Conservation (phyloP, 495 filamentous ascomycete species). For the Hypoxylon perforatum region DNA sequence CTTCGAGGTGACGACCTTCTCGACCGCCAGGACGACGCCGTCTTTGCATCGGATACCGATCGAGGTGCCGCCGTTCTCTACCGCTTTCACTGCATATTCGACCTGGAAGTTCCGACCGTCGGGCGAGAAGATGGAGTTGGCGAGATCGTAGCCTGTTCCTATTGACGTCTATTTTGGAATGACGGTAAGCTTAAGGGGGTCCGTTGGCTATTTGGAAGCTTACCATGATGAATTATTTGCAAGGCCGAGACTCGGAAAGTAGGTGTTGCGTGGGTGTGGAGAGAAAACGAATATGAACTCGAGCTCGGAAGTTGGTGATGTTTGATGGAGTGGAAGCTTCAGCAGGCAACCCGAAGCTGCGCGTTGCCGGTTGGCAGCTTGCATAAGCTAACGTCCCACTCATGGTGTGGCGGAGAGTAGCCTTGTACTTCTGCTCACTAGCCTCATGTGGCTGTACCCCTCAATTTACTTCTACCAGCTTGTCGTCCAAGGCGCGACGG, state of each 20-base stretch:
- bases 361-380: slow-evolving; percentile 47
- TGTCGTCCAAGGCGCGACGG: too few relatives aligned
- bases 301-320: slow-evolving; percentile 41
- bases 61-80: slow-evolving; percentile 97
- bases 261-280: slow-evolving; percentile 3
- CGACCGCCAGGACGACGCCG: slow-evolving; percentile 93
- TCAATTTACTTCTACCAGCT: too few relatives aligned
- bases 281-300: slow-evolving; percentile 9
- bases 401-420: background rate
- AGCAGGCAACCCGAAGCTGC: slow-evolving; percentile 60
- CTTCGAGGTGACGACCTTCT: slow-evolving; percentile 96
- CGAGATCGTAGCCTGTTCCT: slow-evolving; percentile 98
- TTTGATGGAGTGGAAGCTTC: slow-evolving; percentile 39
- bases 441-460: slow-evolving; percentile 5
- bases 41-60: slow-evolving; percentile 98
- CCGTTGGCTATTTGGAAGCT: too few relatives aligned
- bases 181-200: slow-evolving; percentile 29
- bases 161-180: slow-evolving; percentile 82
- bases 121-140: slow-evolving; percentile 98
- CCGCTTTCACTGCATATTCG: slow-evolving; percentile 98
- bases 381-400: slow-evolving; percentile 1
- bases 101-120: slow-evolving; percentile 99
- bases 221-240: slow-evolving; percentile 39
- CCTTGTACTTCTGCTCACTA: background rate
- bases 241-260: background rate